phyloP scores from a whole-genome alignment of 2,329 filamentous ascomycete species.

The Seiridium cupressi region DNA sequence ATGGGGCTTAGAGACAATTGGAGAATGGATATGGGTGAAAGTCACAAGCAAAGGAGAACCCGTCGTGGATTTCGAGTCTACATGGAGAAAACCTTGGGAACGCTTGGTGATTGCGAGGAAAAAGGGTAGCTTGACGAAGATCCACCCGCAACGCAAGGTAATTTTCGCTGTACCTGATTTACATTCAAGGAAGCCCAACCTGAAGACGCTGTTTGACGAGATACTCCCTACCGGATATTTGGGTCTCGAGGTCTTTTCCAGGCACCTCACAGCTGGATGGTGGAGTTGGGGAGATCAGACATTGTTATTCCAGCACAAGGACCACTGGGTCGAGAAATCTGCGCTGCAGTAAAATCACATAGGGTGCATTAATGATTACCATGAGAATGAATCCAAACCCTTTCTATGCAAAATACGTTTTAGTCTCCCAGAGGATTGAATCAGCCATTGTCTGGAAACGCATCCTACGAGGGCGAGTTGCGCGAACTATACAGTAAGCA shows the following conservation, averaged over 20 bases:
- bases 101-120: constrained; percentile 61
- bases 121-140: constrained; percentile 27
- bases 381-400: too few relatives aligned
- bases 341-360: background rate
- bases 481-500: too few relatives aligned
- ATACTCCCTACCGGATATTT: constrained; percentile 49
- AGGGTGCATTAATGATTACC: background rate
- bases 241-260: constrained; percentile 75
- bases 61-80: constrained; percentile 56
- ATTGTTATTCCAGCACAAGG: constrained; percentile 63
- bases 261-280: constrained; percentile 73
- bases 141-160: constrained; percentile 48
- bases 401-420: too few relatives aligned
- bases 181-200: constrained; percentile 76
- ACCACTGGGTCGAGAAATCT: constrained; percentile 41
- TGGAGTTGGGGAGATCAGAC: constrained; percentile 77
- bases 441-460: too few relatives aligned
- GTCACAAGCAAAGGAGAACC: constrained; percentile 64
- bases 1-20: constrained; percentile 64
- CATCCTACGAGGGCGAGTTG: too few relatives aligned
- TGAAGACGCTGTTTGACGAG: constrained; percentile 58
- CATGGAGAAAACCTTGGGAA: constrained; percentile 77
- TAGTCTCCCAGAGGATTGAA: too few relatives aligned
- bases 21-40: constrained; percentile 81
- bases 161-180: constrained; percentile 71